Base-by-base conservation (phyloP, 1,284 basidiomycete species). In the Cutaneotrichosporon curvatum region DNA sequence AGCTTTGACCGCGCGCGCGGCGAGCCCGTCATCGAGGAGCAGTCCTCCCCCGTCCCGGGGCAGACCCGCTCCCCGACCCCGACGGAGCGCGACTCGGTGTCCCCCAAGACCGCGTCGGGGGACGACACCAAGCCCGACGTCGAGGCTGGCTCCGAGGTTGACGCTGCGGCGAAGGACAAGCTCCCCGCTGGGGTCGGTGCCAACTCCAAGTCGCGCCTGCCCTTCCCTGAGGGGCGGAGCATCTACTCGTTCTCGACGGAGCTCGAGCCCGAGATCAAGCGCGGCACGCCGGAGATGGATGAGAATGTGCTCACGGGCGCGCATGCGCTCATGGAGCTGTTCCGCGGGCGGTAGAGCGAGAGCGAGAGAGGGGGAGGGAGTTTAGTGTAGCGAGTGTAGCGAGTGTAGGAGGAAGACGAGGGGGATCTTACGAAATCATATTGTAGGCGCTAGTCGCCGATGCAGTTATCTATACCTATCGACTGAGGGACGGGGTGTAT, bases 231-330 rank as follows among this genome's bases (percentile, higher is more conserved):
- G 43, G 53, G 53, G 31, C 47, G 53, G 25, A 51, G 47, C 47
- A 55, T 55, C 40, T 55, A 55, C 45, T 51, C 50, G 37, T 51
- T 55, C 43, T 52, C 50, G 28, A 55, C 47, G 16, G 53, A 47
- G 45, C 50, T 55, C 37, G 53, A 55, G 48, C 53, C 53, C 23
- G 47, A 55, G 47, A 48, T 47, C 12, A 51, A 52, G 45, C 50
- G 50, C 37, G 53, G 53, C 20, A 40, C 43, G 19, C 47, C 39
- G 28, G 53, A 55, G 48, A 55, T 55, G 53, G 53, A 55, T 37
- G 53, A 55, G 45, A 49, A 51, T 30, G 53, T 55, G 18, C 30
- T 55, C 18, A 50, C 50, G 3, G 53, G 53, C 34, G 53, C 53
- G n/a, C 53, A 55, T 18, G 53, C 53, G 20, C 45, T 55, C 21